Evolutionary conservation across 2,329 filamentous ascomycete species (phyloP).

Genomic region (Verticillium albo-atrum): DNA sequence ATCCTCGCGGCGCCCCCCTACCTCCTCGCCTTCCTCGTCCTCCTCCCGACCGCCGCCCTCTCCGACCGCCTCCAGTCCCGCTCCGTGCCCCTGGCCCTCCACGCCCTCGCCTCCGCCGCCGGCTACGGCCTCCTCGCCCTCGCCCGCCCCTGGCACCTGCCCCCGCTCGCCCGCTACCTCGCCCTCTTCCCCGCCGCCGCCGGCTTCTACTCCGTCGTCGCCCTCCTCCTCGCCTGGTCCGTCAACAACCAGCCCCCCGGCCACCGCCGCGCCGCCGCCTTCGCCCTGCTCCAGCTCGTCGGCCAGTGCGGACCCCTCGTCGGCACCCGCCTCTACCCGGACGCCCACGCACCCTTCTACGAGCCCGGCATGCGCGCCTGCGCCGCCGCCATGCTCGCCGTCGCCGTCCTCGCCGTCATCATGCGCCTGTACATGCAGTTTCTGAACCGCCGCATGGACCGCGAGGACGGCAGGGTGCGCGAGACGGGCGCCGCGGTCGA

Average conservation of each 20-base stretch:
- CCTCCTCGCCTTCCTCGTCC: constrained; percentile 66
- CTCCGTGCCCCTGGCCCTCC: constrained; percentile 61
- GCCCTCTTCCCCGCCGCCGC: constrained; percentile 73
- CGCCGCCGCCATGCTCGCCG: constrained; percentile 56
- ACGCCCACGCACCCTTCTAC: constrained; percentile 56
- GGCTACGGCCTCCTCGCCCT: constrained; percentile 61
- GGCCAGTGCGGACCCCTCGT: constrained; percentile 75
- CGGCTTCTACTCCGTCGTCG: constrained; percentile 82
- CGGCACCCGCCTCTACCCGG: constrained; percentile 63
- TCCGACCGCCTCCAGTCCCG: constrained; percentile 65
- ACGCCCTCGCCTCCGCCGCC: constrained; percentile 60
- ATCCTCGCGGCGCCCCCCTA: constrained; percentile 79
- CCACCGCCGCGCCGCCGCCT: constrained; percentile 67
- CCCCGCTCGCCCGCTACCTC: constrained; percentile 57
- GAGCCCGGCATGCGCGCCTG: constrained; percentile 59
- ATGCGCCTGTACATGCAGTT: constrained; percentile 49
- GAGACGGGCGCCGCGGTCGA: not conserved
- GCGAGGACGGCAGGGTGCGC: constrained; percentile 16
- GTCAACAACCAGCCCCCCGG: constrained; percentile 77
- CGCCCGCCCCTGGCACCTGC: constrained; percentile 39
- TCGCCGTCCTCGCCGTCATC: constrained; percentile 49
- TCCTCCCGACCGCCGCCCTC: constrained; percentile 66
- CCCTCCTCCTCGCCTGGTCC: constrained; percentile 81
- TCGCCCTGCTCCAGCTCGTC: constrained; percentile 76
- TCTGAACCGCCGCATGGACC: constrained; percentile 44